Conservation (phyloP, 208 protist genomes). For the Acanthamoeba castellanii region DNA sequence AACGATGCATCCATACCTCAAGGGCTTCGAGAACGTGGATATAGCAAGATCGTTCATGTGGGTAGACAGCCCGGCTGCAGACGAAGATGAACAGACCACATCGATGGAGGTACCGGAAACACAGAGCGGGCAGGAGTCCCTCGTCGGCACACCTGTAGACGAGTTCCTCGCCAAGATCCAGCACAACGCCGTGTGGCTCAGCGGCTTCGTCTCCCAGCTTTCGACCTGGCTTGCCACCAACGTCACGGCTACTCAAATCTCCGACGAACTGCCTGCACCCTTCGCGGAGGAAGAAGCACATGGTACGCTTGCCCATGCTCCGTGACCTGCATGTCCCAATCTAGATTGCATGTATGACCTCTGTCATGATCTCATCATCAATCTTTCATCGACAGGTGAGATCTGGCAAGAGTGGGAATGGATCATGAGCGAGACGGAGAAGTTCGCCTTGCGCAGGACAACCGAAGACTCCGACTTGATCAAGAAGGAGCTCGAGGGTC, state of each 20-base stretch:
- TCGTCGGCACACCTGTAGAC: background rate
- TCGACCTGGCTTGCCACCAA: slow-evolving; percentile 48
- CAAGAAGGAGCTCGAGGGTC: slow-evolving; percentile 36
- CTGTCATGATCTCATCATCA: background rate
- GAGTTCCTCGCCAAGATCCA: slow-evolving; percentile 37
- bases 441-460: slow-evolving; percentile 15
- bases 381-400: background rate
- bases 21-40: slow-evolving; percentile 42
- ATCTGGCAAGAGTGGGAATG: slow-evolving; percentile 73
- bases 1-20: background rate
- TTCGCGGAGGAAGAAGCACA: slow-evolving; percentile 35
- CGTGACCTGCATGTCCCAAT: background rate
- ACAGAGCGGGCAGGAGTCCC: slow-evolving; percentile 9
- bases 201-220: slow-evolving; percentile 44
- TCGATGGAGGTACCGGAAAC: background rate
- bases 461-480: slow-evolving; percentile 8
- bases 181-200: slow-evolving; percentile 18
- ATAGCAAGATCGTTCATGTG: slow-evolving; percentile 47
- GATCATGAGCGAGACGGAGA: slow-evolving; percentile 69
- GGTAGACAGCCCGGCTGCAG: background rate
- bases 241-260: background rate
- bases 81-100: background rate
- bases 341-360: background rate
- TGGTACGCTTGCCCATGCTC: background rate
- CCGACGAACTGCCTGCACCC: background rate